Evolutionary conservation across 768 basidiomycete species (phyloP), one percentile per base, ranked within the genome.

Genomic region (Mycena rebaudengoi): DNA sequence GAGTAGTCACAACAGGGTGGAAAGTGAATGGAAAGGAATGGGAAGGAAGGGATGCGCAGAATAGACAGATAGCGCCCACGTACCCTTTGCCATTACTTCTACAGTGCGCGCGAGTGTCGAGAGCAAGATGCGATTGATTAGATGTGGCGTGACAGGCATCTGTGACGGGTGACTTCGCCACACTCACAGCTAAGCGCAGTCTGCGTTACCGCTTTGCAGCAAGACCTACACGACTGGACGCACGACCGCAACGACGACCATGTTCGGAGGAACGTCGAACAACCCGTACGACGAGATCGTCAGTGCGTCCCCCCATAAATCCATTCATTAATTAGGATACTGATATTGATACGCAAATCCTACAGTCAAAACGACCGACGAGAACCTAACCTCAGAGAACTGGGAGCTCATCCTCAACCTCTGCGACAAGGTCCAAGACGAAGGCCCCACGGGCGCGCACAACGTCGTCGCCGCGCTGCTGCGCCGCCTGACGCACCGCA

Each of bases 351-450:
- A 35, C 7, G 3, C 14, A 30, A 46, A 26, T 32, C 33, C 41
- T 54, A 23, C 77, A 98, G 96, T 78, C 70, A 97, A 98, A 79
- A 92, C 97, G 32, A 99, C 98, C n/a, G 95, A 96, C 75, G 98
- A 99, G 86, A 96, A 95, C 75, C 82, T 96, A 61, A 96, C 96
- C 0, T 83, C 85, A 57, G 97, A 98, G 80, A 94, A 98, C 77
- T 99, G 98, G 98, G 96, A 96, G 74, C 82, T 95, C 61, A 94
- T 96, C 65, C 74, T 98, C 49, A 95, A 92, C 70, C 77, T 99
- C n/a, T 98, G 96, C 70, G 98, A 99, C 81, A 98, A 98, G 78
- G 96, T 99, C 7, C 82, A 85, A 29, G 95, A 96, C 13, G 97
- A 99, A 66, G 91, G 94, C 2, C 88, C 50, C n/a, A n/a, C n/a